Percentiles rank a stretch among this genome's conserved stretches.
These are phyloP conservation scores for Oxyria digyna DNA, from an alignment of 148 eudicot species.

Conservation along the genomic window DNA sequence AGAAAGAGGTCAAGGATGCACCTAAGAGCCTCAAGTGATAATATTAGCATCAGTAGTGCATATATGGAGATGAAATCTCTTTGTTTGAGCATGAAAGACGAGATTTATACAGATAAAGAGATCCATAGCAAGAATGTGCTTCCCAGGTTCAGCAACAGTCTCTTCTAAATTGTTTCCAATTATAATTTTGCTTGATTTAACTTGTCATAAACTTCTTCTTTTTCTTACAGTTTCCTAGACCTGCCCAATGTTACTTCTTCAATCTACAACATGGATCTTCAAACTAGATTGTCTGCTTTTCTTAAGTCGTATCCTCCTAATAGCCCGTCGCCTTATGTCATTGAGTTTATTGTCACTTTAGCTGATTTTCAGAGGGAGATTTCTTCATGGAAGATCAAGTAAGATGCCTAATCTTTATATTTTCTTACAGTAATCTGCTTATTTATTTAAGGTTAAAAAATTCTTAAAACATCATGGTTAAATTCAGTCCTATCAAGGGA, in stretches of 20 bases:
- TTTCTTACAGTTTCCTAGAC: slow-evolving; percentile 24
- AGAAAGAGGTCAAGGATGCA: slow-evolving; percentile 28
- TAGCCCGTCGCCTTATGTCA: slow-evolving; percentile 19
- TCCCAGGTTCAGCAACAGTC: slow-evolving; percentile 14
- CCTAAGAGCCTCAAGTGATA: slow-evolving; percentile 19
- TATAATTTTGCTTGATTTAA: neutral
- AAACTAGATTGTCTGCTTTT: slow-evolving; percentile 16
- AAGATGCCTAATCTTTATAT: neutral
- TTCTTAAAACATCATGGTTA: neutral
- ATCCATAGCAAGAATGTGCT: slow-evolving; percentile 22
- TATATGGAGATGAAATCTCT: slow-evolving; percentile 29
- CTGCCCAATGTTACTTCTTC: slow-evolving; percentile 30
- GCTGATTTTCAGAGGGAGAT: slow-evolving; percentile 30
- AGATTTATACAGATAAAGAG: slow-evolving; percentile 25
- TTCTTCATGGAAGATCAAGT: slow-evolving; percentile 30
- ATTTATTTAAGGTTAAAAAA: neutral
- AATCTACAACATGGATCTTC: slow-evolving; percentile 27
- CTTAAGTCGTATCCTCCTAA: slow-evolving; percentile 25
- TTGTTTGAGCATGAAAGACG: slow-evolving; percentile 22
- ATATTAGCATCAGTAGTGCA: slow-evolving; percentile 12
- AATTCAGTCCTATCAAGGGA: slow-evolving; percentile 20
- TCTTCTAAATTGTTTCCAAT: slow-evolving; percentile 4
- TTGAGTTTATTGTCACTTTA: slow-evolving; percentile 23
- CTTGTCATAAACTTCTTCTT: neutral
- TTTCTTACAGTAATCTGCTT: neutral